phyloP scores from a whole-genome alignment of 139 green algal genomes.

The Volvox reticuliferus region DNA sequence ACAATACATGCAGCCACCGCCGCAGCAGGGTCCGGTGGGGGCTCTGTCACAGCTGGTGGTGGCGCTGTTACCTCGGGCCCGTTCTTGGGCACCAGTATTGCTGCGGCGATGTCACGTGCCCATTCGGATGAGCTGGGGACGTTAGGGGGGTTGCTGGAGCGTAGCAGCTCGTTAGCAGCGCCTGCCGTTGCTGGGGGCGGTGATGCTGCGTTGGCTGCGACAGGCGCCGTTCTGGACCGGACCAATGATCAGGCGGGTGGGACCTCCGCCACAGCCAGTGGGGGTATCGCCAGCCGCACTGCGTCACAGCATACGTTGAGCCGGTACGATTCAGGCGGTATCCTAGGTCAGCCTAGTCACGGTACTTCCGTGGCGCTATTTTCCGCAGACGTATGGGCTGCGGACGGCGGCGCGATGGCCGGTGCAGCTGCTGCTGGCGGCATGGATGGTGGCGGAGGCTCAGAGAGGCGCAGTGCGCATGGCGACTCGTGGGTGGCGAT shows the following conservation, averaged over 20 bases:
- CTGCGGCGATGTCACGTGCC: neutral
- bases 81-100: neutral
- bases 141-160: neutral
- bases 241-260: neutral
- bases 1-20: neutral
- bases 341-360: neutral
- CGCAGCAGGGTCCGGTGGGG: neutral
- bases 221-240: neutral
- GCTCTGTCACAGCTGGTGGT: neutral
- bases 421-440: neutral
- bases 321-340: slow-evolving; percentile 6
- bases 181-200: neutral
- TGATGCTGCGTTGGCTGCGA: neutral
- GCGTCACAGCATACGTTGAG: slow-evolving; percentile 18
- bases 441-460: neutral
- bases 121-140: neutral
- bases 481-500: slow-evolving; percentile 13
- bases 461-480: neutral
- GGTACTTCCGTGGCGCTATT: neutral
- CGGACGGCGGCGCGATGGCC: slow-evolving; percentile 1
- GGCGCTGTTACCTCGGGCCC: neutral
- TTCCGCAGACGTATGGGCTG: slow-evolving; percentile 13
- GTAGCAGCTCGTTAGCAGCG: neutral
- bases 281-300: neutral
- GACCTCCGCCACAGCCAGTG: neutral